These are phyloP conservation scores for Cercospora zeae-maydis DNA, from an alignment of 2,329 filamentous ascomycete species.

Conservation along the genomic window DNA sequence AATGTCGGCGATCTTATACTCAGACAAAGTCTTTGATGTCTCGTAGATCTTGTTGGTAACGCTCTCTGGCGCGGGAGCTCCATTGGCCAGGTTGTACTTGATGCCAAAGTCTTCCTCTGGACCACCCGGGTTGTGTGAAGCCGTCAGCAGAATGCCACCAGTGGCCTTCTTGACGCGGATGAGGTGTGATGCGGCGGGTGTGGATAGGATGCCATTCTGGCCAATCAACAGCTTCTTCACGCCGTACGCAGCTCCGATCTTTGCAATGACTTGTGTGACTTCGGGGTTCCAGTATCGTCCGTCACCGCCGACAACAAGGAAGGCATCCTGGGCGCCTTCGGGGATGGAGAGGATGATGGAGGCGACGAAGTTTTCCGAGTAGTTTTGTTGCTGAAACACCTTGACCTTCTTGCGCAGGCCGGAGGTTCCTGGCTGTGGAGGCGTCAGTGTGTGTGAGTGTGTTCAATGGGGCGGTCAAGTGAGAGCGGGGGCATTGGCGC, in stretches of 20 bases:
- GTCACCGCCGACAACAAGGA: constrained; percentile 95
- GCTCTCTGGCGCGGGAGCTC: constrained; percentile 89
- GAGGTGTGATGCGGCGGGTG: constrained; percentile 90
- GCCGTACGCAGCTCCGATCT: constrained; percentile 93
- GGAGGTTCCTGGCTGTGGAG: constrained; percentile 47
- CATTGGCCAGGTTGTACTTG: constrained; percentile 98
- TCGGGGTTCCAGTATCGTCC: constrained; percentile 97
- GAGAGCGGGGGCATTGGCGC: background rate
- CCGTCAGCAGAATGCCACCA: constrained; percentile 92
- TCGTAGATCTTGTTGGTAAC: constrained; percentile 98
- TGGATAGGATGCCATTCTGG: constrained; percentile 93
- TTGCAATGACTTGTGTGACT: constrained; percentile 92
- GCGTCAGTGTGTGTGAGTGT: background rate
- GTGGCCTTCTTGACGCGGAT: constrained; percentile 94
- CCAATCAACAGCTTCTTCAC: constrained; percentile 98
- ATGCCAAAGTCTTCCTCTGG: constrained; percentile 96
- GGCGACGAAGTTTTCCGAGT: constrained; percentile 92
- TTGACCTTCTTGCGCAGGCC: constrained; percentile 99
- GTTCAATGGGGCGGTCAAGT: background rate
- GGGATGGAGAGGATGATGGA: constrained; percentile 95
- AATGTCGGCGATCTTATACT: constrained; percentile 88
- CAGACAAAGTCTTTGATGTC: constrained; percentile 80
- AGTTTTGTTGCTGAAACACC: constrained; percentile 91
- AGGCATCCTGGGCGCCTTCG: constrained; percentile 81
- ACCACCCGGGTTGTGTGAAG: constrained; percentile 98